phyloP scores from a whole-genome alignment of 1,139 yeast species.

The Yamadazyma kanchanaburiensis region DNA sequence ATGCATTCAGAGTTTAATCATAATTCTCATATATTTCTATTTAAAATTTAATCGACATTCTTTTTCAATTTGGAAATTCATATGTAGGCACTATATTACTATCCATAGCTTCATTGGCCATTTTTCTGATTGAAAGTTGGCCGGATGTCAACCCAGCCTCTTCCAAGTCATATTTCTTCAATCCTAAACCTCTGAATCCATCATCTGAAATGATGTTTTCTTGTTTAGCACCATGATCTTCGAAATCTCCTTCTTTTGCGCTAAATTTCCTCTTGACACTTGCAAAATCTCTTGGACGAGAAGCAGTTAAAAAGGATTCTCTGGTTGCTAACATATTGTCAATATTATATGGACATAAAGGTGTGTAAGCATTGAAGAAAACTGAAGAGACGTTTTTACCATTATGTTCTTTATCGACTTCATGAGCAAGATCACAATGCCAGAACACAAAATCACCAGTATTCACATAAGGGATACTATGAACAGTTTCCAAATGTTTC shows the following conservation, averaged over 20 bases:
- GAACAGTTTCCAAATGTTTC: slow-evolving; percentile 19
- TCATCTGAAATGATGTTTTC: slow-evolving; percentile 18
- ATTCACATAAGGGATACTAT: slow-evolving; percentile 30
- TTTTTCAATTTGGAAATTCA: too few species aligned
- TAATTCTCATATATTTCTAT: too few species aligned
- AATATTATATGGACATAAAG: slow-evolving; percentile 14
- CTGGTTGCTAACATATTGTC: slow-evolving; percentile 21
- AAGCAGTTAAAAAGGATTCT: slow-evolving; percentile 19
- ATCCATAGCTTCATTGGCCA: slow-evolving; percentile 16
- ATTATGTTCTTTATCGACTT: slow-evolving; percentile 40
- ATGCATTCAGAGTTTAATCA: too few species aligned
- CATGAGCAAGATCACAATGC: slow-evolving; percentile 48
- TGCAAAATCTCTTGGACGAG: slow-evolving; percentile 14
- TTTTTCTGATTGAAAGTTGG: slow-evolving; percentile 16
- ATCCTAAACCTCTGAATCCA: slow-evolving; percentile 23
- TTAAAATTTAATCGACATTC: too few species aligned
- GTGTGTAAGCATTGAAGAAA: slow-evolving; percentile 17
- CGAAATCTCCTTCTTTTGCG: slow-evolving; percentile 12
- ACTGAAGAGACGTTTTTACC: slow-evolving; percentile 41
- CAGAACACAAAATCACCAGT: slow-evolving; percentile 47
- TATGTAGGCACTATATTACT: slow-evolving; percentile 5
- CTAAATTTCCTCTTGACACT: slow-evolving; percentile 3
- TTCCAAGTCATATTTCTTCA: slow-evolving; percentile 9
- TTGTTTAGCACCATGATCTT: slow-evolving; percentile 14
- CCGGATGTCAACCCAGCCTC: slow-evolving; percentile 16